Evolutionary conservation across 129 eudicot genomes (phyloP), one percentile per base, ranked within the genome.

Genomic region (Calendula officinalis): DNA sequence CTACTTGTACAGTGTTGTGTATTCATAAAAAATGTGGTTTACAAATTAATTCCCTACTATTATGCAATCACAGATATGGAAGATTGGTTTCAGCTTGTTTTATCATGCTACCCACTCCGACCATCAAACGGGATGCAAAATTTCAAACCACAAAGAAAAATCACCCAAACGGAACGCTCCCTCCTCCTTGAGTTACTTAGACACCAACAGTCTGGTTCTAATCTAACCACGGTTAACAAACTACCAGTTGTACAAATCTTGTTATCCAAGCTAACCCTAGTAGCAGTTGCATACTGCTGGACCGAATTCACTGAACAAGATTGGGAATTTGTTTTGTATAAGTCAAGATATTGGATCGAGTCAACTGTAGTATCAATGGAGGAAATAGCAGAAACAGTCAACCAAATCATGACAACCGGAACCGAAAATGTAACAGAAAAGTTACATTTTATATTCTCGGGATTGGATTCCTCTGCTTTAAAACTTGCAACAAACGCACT

Each of bases 301-400:
- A 75, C 69, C 12, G 90, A 89, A 13, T 77, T 94, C 46, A 75
- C 65, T 38, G 90, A 89, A 60, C 88, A 86, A 35, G 97, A 94
- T 70, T 94, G 95, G 97, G 82, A 81, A 45, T 94, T 89, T 68
- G 67, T 86, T 16, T 63, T 89, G 48, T 83, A 78, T 34, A 81
- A 80, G 40, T 67, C 79, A 76, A 94, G 95, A 81, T 75, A 64
- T 67, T 89, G 97, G 97, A 86, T 94, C 66, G 99, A 94, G 65
- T 64, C 88, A 32, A 80, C 85, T 13, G 97, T 94, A 56, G 79
- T 86, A 14, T 71, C 73, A 65, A 80, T 94, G 90, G 99, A 94
- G 72, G 97, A 86, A 57, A 72, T 81, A 62, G 86, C 85, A 50
- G 97, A 94, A 80, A 73, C 82, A 34, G 86, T 94, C 49, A 84